Percentiles rank a stretch among this genome's conserved stretches.
Conservation (phyloP, 257 asterid species). For the Datura wrightii region DNA sequence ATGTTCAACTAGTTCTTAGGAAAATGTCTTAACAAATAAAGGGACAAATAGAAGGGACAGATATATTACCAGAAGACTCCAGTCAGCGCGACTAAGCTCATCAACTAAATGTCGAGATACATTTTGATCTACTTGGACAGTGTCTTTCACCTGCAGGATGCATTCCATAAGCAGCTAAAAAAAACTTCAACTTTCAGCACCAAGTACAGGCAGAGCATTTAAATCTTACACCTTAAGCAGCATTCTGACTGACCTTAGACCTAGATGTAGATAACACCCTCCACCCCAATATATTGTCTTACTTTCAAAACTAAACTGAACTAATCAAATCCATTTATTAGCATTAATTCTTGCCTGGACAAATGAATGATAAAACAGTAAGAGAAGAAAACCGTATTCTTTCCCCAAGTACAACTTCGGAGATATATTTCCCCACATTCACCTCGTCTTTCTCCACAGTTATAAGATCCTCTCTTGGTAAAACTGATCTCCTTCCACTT, state of each 20-base stretch:
- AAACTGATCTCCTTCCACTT: not conserved
- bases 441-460: not conserved
- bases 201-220: not conserved
- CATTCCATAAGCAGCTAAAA: conserved; percentile 24
- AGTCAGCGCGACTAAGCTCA: conserved; percentile 67
- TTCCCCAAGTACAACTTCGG: not conserved
- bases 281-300: not conserved
- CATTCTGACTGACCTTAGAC: not conserved
- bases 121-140: conserved; percentile 89
- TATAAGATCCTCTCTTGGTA: not conserved
- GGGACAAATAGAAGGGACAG: not conserved
- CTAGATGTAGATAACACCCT: not conserved
- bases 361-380: not conserved
- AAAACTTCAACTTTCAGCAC: not conserved
- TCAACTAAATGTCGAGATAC: conserved; percentile 77
- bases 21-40: not conserved
- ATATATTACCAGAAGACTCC: conserved; percentile 78
- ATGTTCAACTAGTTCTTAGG: not conserved
- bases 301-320: not conserved
- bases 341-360: not conserved
- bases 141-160: conserved; percentile 81
- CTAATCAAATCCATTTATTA: not conserved
- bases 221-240: conserved; percentile 1
- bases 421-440: not conserved
- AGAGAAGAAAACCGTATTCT: not conserved